phyloP scores from a whole-genome alignment of 495 filamentous ascomycete species.

The Penicillium soppii region DNA sequence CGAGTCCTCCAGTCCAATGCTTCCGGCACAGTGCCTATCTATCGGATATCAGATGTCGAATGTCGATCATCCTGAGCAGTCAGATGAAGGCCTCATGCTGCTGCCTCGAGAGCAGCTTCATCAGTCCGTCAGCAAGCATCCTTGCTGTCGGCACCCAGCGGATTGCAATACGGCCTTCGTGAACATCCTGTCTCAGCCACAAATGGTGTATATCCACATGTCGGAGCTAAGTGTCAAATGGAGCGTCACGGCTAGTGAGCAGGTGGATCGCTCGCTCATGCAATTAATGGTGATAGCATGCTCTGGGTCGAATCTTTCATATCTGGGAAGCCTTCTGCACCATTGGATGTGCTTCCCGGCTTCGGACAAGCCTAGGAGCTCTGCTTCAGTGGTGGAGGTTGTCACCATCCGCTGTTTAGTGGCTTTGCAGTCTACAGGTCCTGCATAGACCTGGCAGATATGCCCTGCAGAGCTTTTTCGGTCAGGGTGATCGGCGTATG shows the following conservation, averaged over 20 bases:
- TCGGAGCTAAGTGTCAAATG: conserved; percentile 12
- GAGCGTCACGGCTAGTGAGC: no score
- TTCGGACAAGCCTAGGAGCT: conserved; percentile 14
- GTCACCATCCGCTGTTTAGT: conserved; percentile 21
- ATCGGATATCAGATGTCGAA: background rate
- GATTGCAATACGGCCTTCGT: background rate
- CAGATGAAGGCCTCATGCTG: conserved; percentile 7
- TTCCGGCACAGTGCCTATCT: background rate
- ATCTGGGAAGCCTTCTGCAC: conserved; percentile 4
- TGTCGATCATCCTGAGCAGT: conserved; percentile 2
- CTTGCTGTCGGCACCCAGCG: conserved; percentile 4
- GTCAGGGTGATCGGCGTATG: conserved; percentile 17
- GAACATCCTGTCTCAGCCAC: conserved; percentile 16
- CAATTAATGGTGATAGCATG: no score
- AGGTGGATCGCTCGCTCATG: no score
- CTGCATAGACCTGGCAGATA: conserved; percentile 14
- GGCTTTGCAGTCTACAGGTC: conserved; percentile 22
- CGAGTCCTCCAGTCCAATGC: no score
- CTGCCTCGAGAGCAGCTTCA: conserved; percentile 8
- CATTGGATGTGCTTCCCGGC: conserved; percentile 1
- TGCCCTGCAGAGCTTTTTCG: conserved; percentile 18
- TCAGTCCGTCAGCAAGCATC: conserved; percentile 17
- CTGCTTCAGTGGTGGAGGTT: conserved; percentile 18
- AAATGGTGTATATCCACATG: conserved; percentile 18
- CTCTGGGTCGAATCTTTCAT: background rate